Evolutionary conservation across 2,329 filamentous ascomycete species (phyloP).

Genomic region (Fusarium chuoi): DNA sequence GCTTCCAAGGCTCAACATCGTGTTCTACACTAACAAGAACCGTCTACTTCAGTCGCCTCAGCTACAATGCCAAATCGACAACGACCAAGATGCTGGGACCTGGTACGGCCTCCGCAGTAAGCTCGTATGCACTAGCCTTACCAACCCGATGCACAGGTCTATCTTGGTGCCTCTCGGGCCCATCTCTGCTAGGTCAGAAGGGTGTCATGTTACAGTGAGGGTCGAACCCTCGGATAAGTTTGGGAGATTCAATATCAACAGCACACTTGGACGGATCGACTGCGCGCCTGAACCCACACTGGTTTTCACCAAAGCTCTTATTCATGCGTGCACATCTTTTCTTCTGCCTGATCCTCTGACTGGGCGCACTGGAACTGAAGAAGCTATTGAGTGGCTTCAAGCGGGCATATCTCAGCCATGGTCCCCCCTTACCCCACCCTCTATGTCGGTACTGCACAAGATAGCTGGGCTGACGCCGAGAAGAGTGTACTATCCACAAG

Average conservation of each 20-base stretch:
- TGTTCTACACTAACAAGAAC: conserved; percentile 59
- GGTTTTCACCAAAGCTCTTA: conserved; percentile 64
- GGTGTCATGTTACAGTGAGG: conserved; percentile 43
- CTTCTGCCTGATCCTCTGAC: conserved; percentile 68
- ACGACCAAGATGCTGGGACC: conserved; percentile 67
- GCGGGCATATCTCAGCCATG: conserved; percentile 64
- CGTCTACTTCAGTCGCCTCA: conserved; percentile 59
- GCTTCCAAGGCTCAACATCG: conserved; percentile 62
- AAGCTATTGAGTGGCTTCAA: conserved; percentile 61
- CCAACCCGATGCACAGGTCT: conserved; percentile 56
- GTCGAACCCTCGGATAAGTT: conserved; percentile 52
- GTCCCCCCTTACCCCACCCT: conserved; percentile 45
- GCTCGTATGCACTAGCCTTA: conserved; percentile 64
- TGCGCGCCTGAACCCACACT: conserved; percentile 66
- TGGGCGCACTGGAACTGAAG: conserved; percentile 67
- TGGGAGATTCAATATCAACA: conserved; percentile 63
- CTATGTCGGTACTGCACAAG: conserved; percentile 4
- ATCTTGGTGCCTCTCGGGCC: conserved; percentile 65
- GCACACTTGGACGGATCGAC: conserved; percentile 63
- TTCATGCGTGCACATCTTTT: conserved; percentile 70
- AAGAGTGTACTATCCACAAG: conserved; percentile 51
- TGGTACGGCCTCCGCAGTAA: conserved; percentile 70
- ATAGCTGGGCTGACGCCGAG: conserved; percentile 44
- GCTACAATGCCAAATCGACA: conserved; percentile 62
- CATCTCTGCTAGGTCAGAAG: conserved; percentile 12